These are phyloP conservation scores for Fusarium mexicanum DNA, from an alignment of 2,329 filamentous ascomycete species.

Conservation along the genomic window DNA sequence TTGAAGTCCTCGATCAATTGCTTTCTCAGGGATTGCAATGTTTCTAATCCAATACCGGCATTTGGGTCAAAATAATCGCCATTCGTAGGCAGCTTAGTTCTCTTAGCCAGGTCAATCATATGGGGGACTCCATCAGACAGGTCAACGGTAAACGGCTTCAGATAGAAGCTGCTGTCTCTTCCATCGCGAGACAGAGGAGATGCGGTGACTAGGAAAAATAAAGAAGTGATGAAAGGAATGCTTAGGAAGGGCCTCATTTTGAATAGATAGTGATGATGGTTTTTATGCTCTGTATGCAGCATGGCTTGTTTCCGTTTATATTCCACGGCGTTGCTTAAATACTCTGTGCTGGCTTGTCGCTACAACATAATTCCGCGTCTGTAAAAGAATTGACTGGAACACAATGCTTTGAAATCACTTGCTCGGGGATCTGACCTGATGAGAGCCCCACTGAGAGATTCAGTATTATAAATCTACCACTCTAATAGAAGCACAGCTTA, in stretches of 20 bases:
- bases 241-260: background rate
- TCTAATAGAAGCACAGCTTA: too few species aligned
- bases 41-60: fast-evolving
- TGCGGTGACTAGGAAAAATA: background rate
- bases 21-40: background rate
- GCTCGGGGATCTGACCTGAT: too few species aligned
- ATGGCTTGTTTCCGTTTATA: background rate
- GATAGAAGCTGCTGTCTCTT: background rate
- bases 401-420: background rate
- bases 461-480: too few species aligned
- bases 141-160: background rate
- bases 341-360: background rate
- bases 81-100: background rate
- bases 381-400: background rate
- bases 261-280: background rate
- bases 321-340: too few species aligned
- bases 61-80: background rate
- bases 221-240: background rate
- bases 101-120: background rate
- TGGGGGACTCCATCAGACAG: background rate
- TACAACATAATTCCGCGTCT: background rate
- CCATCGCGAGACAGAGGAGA: background rate
- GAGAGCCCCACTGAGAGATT: too few species aligned
- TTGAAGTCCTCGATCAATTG: background rate
- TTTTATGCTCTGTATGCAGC: background rate